Base-by-base conservation (phyloP, 106 monocot genomes). In the Allium fistulosum region DNA sequence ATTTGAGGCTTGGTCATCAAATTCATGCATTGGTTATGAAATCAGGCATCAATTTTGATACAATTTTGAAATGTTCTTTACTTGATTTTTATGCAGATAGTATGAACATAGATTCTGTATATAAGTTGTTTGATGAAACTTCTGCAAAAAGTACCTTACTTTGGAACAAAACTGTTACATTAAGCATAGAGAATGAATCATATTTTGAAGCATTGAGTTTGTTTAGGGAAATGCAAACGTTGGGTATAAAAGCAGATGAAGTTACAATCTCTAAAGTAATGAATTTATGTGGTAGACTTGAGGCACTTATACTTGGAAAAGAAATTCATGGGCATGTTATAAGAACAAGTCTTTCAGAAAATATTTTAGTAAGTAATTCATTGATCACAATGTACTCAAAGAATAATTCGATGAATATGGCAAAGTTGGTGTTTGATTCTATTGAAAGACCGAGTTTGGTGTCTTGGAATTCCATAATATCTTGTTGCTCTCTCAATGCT, bases 391-490 rank as follows among this genome's bases (percentile, higher is more conserved):
- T 88, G 88, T 88, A 88, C 69, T 78, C 81, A 48, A 81, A 81
- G 75, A 84, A 78, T 51, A 66, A 69, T 64, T 62, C 65, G 4
- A 59, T 81, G 8, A 65, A 66, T 18, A 27, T 64, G 9, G 88
- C 88, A 11, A 76, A 71, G 51, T 73, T 65, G 51, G 81, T 84
- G 51, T 84, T 88, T 64, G 73, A 81, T 27, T 65, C 68, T 4
- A 84, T 81, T 6, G 57, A 37, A 55, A 57, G 16, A 11, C 60
- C 61, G 69, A 81, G 62, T 47, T 17, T 81, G 7, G 84, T 84
- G 2, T 79, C 88, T 7, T 88, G 88, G 88, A 88, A 88, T 68
- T 79, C 84, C 49, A 79, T 88, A 50, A 76, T 88, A 67, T 81
- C 84, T 58, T 79, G 84, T 65, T 81, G 74, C 62, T 75, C 81